A percentile compares a stretch with the other conserved stretches of the same genome.
phyloP scores from a whole-genome alignment of 768 basidiomycete species.

The Pleurotus sapidus region DNA sequence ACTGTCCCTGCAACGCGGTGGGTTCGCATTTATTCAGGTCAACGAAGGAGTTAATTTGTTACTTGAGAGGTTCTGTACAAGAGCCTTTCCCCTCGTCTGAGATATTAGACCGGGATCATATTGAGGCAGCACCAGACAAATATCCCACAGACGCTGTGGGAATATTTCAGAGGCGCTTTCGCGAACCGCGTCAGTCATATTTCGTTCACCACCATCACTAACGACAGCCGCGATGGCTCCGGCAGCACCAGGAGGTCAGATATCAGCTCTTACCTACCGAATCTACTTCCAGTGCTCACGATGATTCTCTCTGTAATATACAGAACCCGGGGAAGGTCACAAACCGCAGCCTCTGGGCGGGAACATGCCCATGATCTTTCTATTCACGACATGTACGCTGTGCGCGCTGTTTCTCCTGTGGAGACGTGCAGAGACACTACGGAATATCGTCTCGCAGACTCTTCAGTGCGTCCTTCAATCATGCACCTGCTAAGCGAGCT shows the following conservation, averaged over 20 bases:
- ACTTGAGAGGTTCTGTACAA: too few relatives aligned
- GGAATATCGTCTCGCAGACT: constrained; percentile 54
- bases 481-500: neutral
- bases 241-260: constrained; percentile 10
- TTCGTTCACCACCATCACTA: too few relatives aligned
- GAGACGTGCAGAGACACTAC: constrained; percentile 54
- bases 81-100: too few relatives aligned
- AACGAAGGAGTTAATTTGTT: too few relatives aligned
- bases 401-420: constrained; percentile 61
- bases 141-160: too few relatives aligned
- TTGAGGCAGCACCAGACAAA: too few relatives aligned
- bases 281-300: neutral
- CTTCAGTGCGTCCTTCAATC: constrained; percentile 32
- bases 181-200: too few relatives aligned
- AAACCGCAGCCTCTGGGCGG: constrained; percentile 67
- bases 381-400: constrained; percentile 56
- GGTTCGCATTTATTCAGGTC: too few relatives aligned
- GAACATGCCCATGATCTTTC: constrained; percentile 47
- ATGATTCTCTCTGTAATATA: neutral
- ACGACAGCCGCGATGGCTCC: neutral
- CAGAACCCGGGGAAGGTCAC: constrained; percentile 57
- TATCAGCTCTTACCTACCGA: neutral
- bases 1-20: too few relatives aligned
- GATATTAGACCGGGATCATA: too few relatives aligned
- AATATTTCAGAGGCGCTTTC: too few relatives aligned